Evolutionary conservation across 192 early-diverging fungal genomes (phyloP), one percentile per base, ranked within the genome.

Genomic region (Lobosporangium transversale): DNA sequence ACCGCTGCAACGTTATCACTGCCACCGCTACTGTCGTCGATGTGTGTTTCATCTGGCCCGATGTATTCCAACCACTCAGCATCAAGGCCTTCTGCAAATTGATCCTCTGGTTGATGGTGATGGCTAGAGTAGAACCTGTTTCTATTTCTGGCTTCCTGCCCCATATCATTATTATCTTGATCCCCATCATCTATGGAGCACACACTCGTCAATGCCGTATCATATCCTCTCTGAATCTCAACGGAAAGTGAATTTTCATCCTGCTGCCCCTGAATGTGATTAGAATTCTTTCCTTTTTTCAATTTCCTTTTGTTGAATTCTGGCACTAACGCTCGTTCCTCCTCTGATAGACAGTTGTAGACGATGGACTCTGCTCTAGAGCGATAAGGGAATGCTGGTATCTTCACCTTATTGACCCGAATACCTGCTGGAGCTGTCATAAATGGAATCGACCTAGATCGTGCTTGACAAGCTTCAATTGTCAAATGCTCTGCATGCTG

Each of bases 1-100:
- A 93, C 67, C 2, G 89, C 82, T 9, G 69, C 61, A 23, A 18
- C 20, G 7, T 63, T 71, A 15, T 32, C 37, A 40, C 37, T 14
- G 37, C 37, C 37, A 40, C 37, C 37, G 37, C 37, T 14, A 40
- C 37, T 40, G 37, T 14, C 37, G 37, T 40, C 14, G 8, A 40
- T 40, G 37, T 40, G 7, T 40, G 8, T 14, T 10, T 62, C 45
- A 18, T 56, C 48, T 9, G 26, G 44, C 14, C 60, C 60, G 8
- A 48, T 32, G 49, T 71, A 63, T 35, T 71, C 69, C 18, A 71
- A 45, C 69, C 69, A 71, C 31, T 71, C 69, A 24, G 54, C 69
- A 42, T 63, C 61, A 53, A 71, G 43, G 0, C 58, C 68, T 11
- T 70, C 68, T 29, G 50, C 67, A 50, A 62, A 71, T 24, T 42